These are phyloP conservation scores for Zea mays DNA, from an alignment of 176 grass and related monocot genomes.

Conservation along the genomic window Zm-B73-REFERENCE-NAM-5.0 NC_050100.1:221142501-221143000, in stretches of 20 bases:
- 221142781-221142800: constrained; percentile 65
- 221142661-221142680: constrained; percentile 77
- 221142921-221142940: too few species aligned
- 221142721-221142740: constrained; percentile 66
- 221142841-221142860: constrained; percentile 83
- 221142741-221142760: constrained; percentile 76
- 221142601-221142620: constrained; percentile 67
- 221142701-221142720: constrained; percentile 63
- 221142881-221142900: too few species aligned
- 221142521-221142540: constrained; percentile 52
- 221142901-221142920: too few species aligned
- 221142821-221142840: constrained; percentile 76
- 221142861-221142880: too few species aligned
- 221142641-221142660: constrained; percentile 64
- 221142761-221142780: constrained; percentile 64
- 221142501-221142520: constrained; percentile 46
- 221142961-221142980: too few species aligned
- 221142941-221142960: too few species aligned
- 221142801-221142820: constrained; percentile 77
- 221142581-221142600: constrained; percentile 61
- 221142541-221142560: constrained; percentile 44
- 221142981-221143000: too few species aligned
- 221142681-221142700: constrained; percentile 78
- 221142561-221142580: constrained; percentile 8
- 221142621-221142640: constrained; percentile 44